phyloP scores from a whole-genome alignment of 495 filamentous ascomycete genomes.

The Niebla homalea region DNA sequence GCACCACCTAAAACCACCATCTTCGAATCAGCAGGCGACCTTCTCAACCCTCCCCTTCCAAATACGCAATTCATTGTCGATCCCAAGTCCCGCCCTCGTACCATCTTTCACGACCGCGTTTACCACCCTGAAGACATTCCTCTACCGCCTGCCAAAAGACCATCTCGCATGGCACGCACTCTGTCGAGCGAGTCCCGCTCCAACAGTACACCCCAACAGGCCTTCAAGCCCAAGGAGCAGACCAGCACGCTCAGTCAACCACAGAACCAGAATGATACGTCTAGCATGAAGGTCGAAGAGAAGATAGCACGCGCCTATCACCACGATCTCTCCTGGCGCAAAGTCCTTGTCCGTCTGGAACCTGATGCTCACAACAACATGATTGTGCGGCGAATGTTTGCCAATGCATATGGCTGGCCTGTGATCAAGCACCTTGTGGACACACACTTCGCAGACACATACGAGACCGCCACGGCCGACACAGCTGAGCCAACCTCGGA shows the following conservation, averaged over 20 bases:
- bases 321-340: conserved; percentile 78
- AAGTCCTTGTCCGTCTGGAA: conserved; percentile 87
- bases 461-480: conserved; percentile 45
- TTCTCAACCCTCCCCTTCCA: conserved; percentile 82
- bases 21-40: conserved; percentile 84
- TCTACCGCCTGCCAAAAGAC: conserved; percentile 54
- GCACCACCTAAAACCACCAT: conserved; percentile 86
- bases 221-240: conserved; percentile 8
- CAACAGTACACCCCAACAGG: conserved; percentile 10
- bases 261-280: conserved; percentile 16
- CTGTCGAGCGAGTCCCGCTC: conserved; percentile 28
- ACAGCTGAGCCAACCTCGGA: conserved; percentile 37
- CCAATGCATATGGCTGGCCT: conserved; percentile 96
- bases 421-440: conserved; percentile 89
- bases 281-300: conserved; percentile 78
- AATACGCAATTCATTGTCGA: conserved; percentile 66
- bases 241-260: neutral
- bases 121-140: conserved; percentile 93
- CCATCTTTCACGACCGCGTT: conserved; percentile 93
- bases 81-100: conserved; percentile 67
- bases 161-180: conserved; percentile 29
- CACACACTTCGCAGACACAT: conserved; percentile 71
- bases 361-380: conserved; percentile 99
- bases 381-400: conserved; percentile 86
- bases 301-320: conserved; percentile 97